A percentile compares a stretch with the other conserved stretches of the same genome.
phyloP scores from a whole-genome alignment of 2,329 filamentous ascomycete genomes.

The Ramularia collo-cygni region DNA sequence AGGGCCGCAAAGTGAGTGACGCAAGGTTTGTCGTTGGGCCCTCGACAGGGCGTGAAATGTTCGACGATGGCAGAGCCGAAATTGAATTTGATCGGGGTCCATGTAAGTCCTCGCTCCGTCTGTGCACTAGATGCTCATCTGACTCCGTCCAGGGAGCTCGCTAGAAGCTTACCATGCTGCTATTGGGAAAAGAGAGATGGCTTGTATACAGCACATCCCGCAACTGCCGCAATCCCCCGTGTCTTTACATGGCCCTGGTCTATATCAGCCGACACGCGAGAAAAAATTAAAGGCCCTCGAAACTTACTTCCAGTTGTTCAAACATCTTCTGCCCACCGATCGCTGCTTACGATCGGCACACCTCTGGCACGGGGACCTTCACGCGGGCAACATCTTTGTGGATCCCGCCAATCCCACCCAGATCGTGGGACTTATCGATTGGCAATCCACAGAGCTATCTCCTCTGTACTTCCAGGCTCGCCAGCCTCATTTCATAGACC shows the following conservation, averaged over 20 bases:
- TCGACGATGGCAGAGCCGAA: conserved; percentile 28
- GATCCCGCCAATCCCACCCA: too few relatives aligned
- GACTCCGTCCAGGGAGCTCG: conserved; percentile 5
- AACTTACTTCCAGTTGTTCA: conserved; percentile 26
- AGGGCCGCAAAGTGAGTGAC: too few relatives aligned
- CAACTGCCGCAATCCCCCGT: conserved; percentile 31
- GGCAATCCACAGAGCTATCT: too few relatives aligned
- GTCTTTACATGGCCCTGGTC: conserved; percentile 32
- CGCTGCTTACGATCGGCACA: too few relatives aligned
- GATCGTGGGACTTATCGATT: too few relatives aligned
- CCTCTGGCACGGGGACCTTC: too few relatives aligned
- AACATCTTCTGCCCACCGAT: conserved; percentile 27
- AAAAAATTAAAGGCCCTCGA: conserved; percentile 30
- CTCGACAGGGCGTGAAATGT: conserved; percentile 27
- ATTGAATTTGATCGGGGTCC: conserved; percentile 32
- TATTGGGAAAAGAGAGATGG: conserved; percentile 25
- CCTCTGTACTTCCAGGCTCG: too few relatives aligned
- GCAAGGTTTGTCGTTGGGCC: conserved; percentile 34
- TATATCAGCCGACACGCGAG: conserved; percentile 30
- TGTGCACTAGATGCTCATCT: conserved; percentile 14
- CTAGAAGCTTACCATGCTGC: conserved; percentile 27
- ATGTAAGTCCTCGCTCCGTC: conserved; percentile 26
- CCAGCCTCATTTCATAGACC: too few relatives aligned
- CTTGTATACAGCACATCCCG: conserved; percentile 24
- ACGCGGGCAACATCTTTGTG: too few relatives aligned